Percentiles rank a stretch among this genome's conserved stretches.
phyloP scores from a whole-genome alignment of 371 early-diverging fungal species.

The Mortierella sp. region DNA sequence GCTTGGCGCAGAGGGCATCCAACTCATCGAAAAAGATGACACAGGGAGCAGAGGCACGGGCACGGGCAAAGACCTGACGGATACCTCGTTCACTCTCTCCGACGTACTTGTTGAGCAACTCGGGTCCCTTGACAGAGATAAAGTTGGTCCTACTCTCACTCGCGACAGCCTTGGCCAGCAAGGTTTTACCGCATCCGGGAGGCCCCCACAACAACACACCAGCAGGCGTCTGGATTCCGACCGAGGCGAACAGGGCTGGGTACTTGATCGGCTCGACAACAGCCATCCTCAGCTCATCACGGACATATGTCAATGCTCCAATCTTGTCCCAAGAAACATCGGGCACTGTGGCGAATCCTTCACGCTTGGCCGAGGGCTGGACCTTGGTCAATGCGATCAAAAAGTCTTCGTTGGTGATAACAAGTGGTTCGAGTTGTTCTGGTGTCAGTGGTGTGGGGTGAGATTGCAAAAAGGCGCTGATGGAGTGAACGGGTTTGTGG shows the following conservation, averaged over 20 bases:
- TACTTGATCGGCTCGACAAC: conserved; percentile 97
- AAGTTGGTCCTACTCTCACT: conserved; percentile 98
- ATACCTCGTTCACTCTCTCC: conserved; percentile 99
- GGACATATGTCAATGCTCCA: conserved; percentile 90
- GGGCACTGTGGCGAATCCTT: conserved; percentile 98
- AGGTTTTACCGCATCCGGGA: conserved; percentile 99
- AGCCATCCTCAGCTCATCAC: conserved; percentile 96
- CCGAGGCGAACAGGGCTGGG: conserved; percentile 91
- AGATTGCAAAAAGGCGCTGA: conserved; percentile 78
- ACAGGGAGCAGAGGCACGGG: conserved; percentile 96
- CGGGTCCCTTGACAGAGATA: conserved; percentile 99
- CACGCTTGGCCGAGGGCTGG: conserved; percentile 97
- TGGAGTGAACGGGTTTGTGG: conserved; percentile 73
- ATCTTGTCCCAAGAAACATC: conserved; percentile 97
- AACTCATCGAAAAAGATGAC: conserved; percentile 99
- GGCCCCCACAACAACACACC: conserved; percentile 99
- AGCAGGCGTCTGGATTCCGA: conserved; percentile 94
- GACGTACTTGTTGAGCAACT: conserved; percentile 99
- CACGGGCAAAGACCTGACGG: conserved; percentile 97
- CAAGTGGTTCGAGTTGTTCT: conserved; percentile 88
- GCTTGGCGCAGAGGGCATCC: conserved; percentile 92
- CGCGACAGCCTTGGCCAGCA: conserved; percentile 99
- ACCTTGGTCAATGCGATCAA: conserved; percentile 90
- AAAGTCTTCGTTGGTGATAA: conserved; percentile 93
- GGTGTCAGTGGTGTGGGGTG: conserved; percentile 82